Base-by-base conservation (phyloP, 2,329 filamentous ascomycete genomes). In the Chalara sp. region DNA sequence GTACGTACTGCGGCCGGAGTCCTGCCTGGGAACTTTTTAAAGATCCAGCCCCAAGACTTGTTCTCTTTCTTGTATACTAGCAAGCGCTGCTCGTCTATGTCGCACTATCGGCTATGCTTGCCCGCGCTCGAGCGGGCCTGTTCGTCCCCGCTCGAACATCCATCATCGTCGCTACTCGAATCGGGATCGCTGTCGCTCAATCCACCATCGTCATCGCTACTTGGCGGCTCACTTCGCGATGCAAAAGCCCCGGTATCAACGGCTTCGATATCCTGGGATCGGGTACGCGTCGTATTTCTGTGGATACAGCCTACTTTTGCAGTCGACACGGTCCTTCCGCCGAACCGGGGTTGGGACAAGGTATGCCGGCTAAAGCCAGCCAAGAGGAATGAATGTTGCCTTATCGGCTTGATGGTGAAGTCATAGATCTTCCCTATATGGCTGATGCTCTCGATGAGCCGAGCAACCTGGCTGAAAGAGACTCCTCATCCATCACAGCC, bases 21-120 rank as follows among this genome's bases (percentile, higher is more conserved):
- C 44, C 55, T 56, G 51, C 31, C 40, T 47, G 51, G 52, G 47
- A 57, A 57, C 47, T 56, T 47, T 10, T 29, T 10, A 41, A 50
- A 56, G 50, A 54, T 58, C 56, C 54, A 52, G 6, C 51, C 32
- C 51, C 47, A 58, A 52, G 51, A 42, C 51, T 54, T 58, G 37
- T 32, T 47, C 47, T 52, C 53, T 46, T 52, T 49, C 30, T 51
- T 51, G 32, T 51, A 55, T 48, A 32, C 53, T 30, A 39, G 49
- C 40, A 54, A 52, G 44, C 49, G 52, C 33, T 54, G 52, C 49
- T 52, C 41, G 45, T 52, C 52, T 45, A 54, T 31, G 11, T 44
- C 41, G 41, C 35, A 39, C 10, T 39, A 13, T 31, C 21, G 40
- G 13, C 13, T 43, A 43, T 43, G 13, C 4, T 7, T 43, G n/a